Conservation (phyloP, 1,284 basidiomycete genomes). For the Ceratobasidium sp. region DNA sequence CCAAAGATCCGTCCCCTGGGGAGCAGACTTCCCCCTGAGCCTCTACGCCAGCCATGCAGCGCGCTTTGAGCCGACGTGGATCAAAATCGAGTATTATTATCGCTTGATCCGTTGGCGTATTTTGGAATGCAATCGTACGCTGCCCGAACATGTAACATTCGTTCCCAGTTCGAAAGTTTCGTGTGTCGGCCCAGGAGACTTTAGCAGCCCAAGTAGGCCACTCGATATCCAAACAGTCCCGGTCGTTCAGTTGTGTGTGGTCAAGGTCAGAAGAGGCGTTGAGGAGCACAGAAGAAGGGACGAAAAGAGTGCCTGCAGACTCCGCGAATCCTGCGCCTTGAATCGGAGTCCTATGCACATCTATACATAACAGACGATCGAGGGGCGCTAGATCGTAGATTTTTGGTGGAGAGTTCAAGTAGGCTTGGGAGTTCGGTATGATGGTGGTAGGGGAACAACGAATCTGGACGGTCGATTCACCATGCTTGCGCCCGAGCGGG, state of each 20-base stretch:
- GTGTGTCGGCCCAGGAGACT: constrained; percentile 27
- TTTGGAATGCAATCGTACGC: constrained; percentile 5
- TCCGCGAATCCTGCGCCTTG: not conserved
- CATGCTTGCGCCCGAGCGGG: not conserved
- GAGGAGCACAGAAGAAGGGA: not conserved
- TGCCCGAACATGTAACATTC: constrained; percentile 34
- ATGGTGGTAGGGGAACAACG: constrained; percentile 5
- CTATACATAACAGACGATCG: constrained; percentile 25
- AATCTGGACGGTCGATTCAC: constrained; percentile 13
- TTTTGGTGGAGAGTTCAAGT: constrained; percentile 10
- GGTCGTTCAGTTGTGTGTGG: not conserved
- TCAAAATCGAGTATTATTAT: constrained; percentile 40
- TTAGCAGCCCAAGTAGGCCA: constrained; percentile 29
- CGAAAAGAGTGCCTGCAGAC: constrained; percentile 8
- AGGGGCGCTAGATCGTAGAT: constrained; percentile 22
- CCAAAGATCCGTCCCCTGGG: not conserved
- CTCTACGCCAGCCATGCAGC: not conserved
- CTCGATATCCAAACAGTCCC: not conserved
- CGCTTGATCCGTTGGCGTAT: not conserved
- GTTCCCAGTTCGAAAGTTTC: constrained; percentile 11
- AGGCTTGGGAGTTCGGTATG: constrained; percentile 3
- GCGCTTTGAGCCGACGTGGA: not conserved
- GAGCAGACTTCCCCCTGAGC: not conserved
- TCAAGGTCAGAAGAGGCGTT: not conserved
- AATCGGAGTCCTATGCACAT: not conserved